A percentile compares a stretch with the other conserved stretches of the same genome.
Evolutionary conservation across 495 filamentous ascomycete genomes (phyloP).

Genomic region (Penicillium riverlandense): DNA sequence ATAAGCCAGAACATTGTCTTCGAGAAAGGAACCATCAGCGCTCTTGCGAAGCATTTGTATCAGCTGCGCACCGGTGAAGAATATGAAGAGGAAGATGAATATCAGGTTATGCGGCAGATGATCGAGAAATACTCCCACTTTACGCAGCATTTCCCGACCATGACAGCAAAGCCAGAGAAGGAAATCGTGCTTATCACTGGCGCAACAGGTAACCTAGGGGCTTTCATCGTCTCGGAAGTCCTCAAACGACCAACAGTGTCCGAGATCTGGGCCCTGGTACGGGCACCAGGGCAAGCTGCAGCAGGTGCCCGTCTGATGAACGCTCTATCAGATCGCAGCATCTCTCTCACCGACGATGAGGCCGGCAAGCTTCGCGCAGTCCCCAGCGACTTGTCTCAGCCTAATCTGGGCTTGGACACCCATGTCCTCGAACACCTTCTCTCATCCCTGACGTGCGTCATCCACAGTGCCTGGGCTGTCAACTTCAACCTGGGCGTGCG

Average conservation of each 20-base stretch:
- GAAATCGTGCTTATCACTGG: conserved; percentile 43
- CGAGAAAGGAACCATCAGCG: conserved; percentile 34
- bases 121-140: conserved; percentile 35
- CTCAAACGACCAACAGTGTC: conserved; percentile 18
- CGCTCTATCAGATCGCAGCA: conserved; percentile 13
- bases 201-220: conserved; percentile 54
- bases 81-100: conserved; percentile 16
- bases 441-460: conserved; percentile 37
- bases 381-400: conserved; percentile 20
- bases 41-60: conserved; percentile 23
- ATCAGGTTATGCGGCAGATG: conserved; percentile 23
- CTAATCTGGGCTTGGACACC: conserved; percentile 37
- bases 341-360: conserved; percentile 8
- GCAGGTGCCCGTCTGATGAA: conserved; percentile 16
- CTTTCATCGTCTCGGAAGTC: conserved; percentile 45
- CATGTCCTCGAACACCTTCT: conserved; percentile 33
- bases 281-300: conserved; percentile 28
- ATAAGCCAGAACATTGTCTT: conserved; percentile 42
- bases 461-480: conserved; percentile 66
- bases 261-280: conserved; percentile 52
- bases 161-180: conserved; percentile 2
- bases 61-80: conserved; percentile 15
- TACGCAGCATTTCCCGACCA: conserved; percentile 23
- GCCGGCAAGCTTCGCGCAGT: conserved; percentile 16
- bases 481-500: conserved; percentile 61